These are phyloP conservation scores for Pseudognaphalium luteoalbum DNA, from an alignment of 129 eudicot species.

Conservation along the genomic window DNA sequence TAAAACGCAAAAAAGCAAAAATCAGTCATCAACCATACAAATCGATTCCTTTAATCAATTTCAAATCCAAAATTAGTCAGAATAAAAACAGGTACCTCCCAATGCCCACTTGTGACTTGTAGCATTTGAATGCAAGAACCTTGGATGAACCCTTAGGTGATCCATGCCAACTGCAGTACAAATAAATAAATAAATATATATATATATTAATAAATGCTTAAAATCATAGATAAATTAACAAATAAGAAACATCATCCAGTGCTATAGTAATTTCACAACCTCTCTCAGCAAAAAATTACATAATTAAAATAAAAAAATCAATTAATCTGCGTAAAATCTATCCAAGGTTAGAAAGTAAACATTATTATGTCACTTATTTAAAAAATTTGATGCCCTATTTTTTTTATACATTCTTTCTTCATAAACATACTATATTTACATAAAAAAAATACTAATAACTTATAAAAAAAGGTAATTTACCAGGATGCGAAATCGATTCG, in stretches of 20 bases:
- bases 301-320: too few relatives aligned
- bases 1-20: conserved; percentile 23
- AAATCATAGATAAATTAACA: background rate
- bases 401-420: background rate
- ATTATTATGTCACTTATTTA: background rate
- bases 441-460: background rate
- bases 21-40: conserved; percentile 15
- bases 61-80: background rate
- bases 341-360: background rate
- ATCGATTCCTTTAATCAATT: background rate
- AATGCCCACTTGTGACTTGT: conserved; percentile 88
- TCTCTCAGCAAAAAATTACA: too few relatives aligned
- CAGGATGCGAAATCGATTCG: conserved; percentile 23
- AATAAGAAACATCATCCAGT: background rate
- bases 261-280: too few relatives aligned
- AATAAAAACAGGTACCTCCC: conserved; percentile 43
- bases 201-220: background rate
- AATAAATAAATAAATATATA: background rate
- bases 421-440: background rate
- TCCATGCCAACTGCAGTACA: conserved; percentile 60
- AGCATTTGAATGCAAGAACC: conserved; percentile 78
- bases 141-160: conserved; percentile 72
- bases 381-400: too few relatives aligned
- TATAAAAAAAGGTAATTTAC: background rate
- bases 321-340: background rate